Evolutionary conservation across 2,329 filamentous ascomycete species (phyloP).

Genomic region (Trichoderma oligosporum): DNA sequence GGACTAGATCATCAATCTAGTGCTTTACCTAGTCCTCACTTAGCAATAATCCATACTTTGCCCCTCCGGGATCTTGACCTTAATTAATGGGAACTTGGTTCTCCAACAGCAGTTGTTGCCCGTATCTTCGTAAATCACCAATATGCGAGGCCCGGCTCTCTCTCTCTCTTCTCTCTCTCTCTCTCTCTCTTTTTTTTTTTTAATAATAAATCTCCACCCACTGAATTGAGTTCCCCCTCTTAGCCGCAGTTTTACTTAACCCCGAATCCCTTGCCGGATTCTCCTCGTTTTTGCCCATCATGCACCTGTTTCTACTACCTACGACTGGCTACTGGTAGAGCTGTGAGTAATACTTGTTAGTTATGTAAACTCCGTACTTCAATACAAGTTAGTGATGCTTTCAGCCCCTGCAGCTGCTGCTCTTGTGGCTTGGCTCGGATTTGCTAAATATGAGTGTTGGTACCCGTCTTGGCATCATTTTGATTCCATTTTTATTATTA

Average conservation of each 20-base stretch:
- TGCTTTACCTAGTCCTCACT: background rate
- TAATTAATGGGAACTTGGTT: too few species aligned
- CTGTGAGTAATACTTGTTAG: too few species aligned
- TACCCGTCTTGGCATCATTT: background rate
- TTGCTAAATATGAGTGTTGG: background rate
- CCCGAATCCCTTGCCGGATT: slow-evolving; percentile 15
- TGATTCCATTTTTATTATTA: background rate
- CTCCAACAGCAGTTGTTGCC: too few species aligned
- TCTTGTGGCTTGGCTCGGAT: background rate
- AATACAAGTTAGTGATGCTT: too few species aligned
- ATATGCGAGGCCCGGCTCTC: too few species aligned
- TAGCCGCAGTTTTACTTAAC: slow-evolving; percentile 4
- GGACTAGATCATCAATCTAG: background rate
- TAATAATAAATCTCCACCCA: slow-evolving; percentile 15
- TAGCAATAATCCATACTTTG: background rate
- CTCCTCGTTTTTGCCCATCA: slow-evolving; percentile 5
- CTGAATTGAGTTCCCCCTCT: too few species aligned
- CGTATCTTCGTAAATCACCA: too few species aligned
- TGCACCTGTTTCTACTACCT: slow-evolving; percentile 1
- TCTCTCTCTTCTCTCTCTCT: too few species aligned
- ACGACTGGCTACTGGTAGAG: too few species aligned
- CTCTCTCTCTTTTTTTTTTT: background rate
- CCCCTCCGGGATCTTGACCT: background rate
- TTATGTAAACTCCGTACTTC: too few species aligned
- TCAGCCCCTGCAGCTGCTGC: too few species aligned